Conservation (phyloP, 495 filamentous ascomycete genomes). For the Cercophora newfieldiana region DNA sequence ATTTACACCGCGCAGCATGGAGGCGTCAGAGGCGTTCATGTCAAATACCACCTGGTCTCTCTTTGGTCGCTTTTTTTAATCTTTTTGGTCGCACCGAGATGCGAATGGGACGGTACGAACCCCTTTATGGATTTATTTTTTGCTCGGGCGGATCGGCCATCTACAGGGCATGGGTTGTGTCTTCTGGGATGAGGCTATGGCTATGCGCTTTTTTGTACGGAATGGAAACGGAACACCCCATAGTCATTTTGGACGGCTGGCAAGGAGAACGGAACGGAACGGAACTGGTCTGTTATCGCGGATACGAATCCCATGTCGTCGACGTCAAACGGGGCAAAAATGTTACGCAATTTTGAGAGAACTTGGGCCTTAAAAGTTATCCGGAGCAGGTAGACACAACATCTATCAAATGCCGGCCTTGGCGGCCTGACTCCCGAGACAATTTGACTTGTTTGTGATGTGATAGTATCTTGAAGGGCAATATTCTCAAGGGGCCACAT, state of each 20-base stretch:
- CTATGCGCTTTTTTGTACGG: neutral
- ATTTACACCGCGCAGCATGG: neutral
- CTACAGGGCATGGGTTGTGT: neutral
- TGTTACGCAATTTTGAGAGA: neutral
- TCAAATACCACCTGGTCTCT: conserved; percentile 6
- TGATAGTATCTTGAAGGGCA: too few species aligned
- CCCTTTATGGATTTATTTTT: neutral
- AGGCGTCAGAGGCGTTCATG: conserved; percentile 7
- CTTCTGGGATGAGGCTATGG: neutral
- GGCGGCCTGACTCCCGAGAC: neutral
- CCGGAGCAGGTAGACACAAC: neutral
- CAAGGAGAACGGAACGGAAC: neutral
- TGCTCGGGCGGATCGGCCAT: neutral
- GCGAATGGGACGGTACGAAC: neutral
- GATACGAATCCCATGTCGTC: neutral
- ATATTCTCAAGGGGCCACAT: too few species aligned
- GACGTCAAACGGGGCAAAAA: neutral
- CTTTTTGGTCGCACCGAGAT: neutral
- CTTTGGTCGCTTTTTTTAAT: conserved; percentile 5
- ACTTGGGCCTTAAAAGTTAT: neutral
- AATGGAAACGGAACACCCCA: neutral
- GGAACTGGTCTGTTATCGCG: neutral
- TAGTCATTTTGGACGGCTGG: neutral
- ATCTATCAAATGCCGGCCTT: neutral
- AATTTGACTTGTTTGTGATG: neutral